A percentile compares a stretch with the other conserved stretches of the same genome.
phyloP scores from a whole-genome alignment of 371 early-diverging fungal genomes.

The Circinella umbellata region DNA sequence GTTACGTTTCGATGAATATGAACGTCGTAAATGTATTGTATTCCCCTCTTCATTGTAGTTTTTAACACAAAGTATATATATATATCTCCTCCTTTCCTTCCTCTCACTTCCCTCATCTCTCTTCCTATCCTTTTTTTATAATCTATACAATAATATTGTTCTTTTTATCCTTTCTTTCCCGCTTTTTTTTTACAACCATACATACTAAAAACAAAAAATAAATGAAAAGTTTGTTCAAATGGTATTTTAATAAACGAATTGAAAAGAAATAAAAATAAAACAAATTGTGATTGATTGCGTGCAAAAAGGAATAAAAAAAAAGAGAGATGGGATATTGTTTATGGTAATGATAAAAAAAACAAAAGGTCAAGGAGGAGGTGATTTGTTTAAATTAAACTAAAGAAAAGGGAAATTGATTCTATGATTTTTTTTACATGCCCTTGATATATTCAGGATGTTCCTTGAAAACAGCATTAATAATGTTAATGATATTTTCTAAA shows the following conservation, averaged over 20 bases:
- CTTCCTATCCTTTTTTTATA: too few relatives aligned
- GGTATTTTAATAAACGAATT: too few relatives aligned
- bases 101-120: background rate
- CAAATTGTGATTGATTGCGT: too few relatives aligned
- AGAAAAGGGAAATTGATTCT: background rate
- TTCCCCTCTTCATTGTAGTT: conserved; percentile 20
- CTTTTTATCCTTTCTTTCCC: background rate
- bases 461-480: conserved; percentile 31
- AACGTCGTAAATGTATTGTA: conserved; percentile 51
- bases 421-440: conserved; percentile 49
- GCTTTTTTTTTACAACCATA: background rate
- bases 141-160: too few relatives aligned
- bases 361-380: background rate
- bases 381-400: background rate
- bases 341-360: too few relatives aligned
- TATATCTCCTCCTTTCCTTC: background rate
- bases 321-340: too few relatives aligned
- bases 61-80: background rate
- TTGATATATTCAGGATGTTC: conserved; percentile 50
- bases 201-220: too few relatives aligned
- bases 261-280: too few relatives aligned
- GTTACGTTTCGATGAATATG: conserved; percentile 81
- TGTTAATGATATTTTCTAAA: conserved; percentile 66
- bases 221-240: too few relatives aligned
- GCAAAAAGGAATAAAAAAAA: too few relatives aligned